Evolutionary conservation across 768 basidiomycete genomes (phyloP).

Genomic region (Amanita polypyramis): DNA sequence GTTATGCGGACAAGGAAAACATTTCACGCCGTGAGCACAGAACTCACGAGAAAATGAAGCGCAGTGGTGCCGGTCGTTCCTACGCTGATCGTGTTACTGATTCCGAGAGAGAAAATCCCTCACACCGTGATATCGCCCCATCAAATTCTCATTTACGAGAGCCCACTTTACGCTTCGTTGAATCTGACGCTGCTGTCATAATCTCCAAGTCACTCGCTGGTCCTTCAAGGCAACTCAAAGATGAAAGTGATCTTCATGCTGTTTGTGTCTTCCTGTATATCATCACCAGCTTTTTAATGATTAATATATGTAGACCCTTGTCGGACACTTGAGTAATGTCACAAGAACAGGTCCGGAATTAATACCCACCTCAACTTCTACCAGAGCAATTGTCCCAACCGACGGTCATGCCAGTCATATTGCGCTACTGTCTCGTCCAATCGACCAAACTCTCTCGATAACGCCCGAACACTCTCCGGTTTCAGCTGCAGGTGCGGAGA

Average conservation of each 20-base stretch:
- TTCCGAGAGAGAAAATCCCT: constrained; percentile 3
- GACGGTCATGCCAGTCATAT: not conserved
- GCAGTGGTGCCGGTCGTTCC: not conserved
- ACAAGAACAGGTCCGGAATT: not conserved
- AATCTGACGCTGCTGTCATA: not conserved
- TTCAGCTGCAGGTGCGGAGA: not conserved
- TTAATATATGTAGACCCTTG: not conserved
- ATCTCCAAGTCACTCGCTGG: not conserved
- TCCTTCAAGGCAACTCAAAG: not conserved
- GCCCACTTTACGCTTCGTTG: not conserved
- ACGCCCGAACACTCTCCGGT: constrained; percentile 5
- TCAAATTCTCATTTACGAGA: not conserved
- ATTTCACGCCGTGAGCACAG: not conserved
- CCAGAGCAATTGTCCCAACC: not conserved
- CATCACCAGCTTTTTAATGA: not conserved
- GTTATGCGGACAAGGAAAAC: constrained; percentile 5
- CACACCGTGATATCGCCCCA: not conserved
- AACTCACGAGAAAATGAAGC: not conserved
- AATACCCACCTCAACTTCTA: too few relatives aligned
- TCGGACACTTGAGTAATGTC: not conserved
- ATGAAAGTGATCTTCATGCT: not conserved
- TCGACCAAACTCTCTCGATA: not conserved
- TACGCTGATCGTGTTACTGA: constrained; percentile 2
- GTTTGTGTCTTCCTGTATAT: not conserved
- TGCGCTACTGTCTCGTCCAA: not conserved